Base-by-base conservation (phyloP, 2,329 filamentous ascomycete species). In the Arthroderma uncinatum region DNA sequence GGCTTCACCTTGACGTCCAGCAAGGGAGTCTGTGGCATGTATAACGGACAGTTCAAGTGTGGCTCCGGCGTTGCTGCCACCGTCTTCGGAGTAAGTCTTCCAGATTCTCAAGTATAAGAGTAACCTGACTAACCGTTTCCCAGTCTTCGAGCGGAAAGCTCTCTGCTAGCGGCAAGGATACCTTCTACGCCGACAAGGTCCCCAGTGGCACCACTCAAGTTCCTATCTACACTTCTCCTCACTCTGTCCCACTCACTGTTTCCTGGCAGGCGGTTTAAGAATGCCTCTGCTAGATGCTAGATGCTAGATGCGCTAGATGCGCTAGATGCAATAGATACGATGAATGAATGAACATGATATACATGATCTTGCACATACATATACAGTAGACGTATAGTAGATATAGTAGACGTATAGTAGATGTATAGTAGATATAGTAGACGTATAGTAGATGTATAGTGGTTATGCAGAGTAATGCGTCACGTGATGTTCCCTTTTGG, bases 21-120 rank as follows among this genome's bases (percentile, higher is more conserved):
- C 42, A 82, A 81, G 64, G 80, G 80, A 8, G 68, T 67, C 23
- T 85, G 82, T 61, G 79, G 75, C 0, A 70, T 84, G 34, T 70
- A 73, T 1, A 70, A 70, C 9, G 75, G 73, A 2, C 71, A 70
- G 2, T 73, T 84, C 25, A 75, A 72, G 5, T 85, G 82, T 64
- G 78, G 71, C n/a, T 54, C 37, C 16, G 37, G 47, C 37, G 56
- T 58, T 14, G 14, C 56, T 10, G 67, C 71, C 10, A 69, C 71
- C 5, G 64, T 66, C 5, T 71, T 71, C 55, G 67, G 62, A 30
- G 69, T 66, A 65, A 67, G 65, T 54, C 16, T 16, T n/a, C 8
- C 2, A 55, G 40, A 52, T 36, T 63, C 25, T 48, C 8, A 14
- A 14, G 14, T 37, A 16, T 14, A 8, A 23, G 21, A 14, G 33